A percentile compares a stretch with the other conserved stretches of the same genome.
These are phyloP conservation scores for Anthracocystis setariae DNA, from an alignment of 1,284 basidiomycete genomes.

Conservation along the genomic window DNA sequence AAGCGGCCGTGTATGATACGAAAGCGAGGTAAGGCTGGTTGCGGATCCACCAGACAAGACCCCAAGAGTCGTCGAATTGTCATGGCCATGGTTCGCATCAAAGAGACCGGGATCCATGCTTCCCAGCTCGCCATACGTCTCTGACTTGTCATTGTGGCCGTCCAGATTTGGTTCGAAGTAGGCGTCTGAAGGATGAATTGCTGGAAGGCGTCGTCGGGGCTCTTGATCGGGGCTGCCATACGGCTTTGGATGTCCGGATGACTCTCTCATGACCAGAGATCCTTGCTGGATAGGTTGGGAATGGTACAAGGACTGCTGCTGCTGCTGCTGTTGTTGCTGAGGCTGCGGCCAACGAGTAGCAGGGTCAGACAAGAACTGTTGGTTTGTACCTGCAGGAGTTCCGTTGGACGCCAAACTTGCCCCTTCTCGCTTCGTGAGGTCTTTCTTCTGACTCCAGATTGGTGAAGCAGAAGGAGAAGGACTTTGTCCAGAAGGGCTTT, in stretches of 20 bases:
- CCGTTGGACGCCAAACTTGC: constrained; percentile 1
- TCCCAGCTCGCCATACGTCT: constrained; percentile 4
- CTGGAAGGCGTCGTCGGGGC: constrained; percentile 16
- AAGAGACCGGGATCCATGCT: constrained; percentile 11
- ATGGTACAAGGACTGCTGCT: too few relatives aligned
- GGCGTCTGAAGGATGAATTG: constrained; percentile 1
- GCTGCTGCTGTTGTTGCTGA: constrained; percentile 10
- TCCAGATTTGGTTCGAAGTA: neutral
- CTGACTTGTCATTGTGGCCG: constrained; percentile 2
- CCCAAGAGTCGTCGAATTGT: neutral
- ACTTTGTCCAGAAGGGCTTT: constrained; percentile 29
- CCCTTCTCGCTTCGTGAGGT: constrained; percentile 24
- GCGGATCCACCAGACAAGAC: constrained; percentile 1
- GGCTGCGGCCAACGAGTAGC: constrained; percentile 21
- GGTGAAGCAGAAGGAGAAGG: constrained; percentile 27
- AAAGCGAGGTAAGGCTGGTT: constrained; percentile 2
- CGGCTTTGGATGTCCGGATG: neutral
- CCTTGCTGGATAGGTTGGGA: too few relatives aligned
- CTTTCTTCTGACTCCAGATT: constrained; percentile 37
- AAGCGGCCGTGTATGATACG: constrained; percentile 5
- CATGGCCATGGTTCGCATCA: constrained; percentile 2
- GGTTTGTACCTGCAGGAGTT: constrained; percentile 15
- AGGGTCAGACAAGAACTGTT: constrained; percentile 23
- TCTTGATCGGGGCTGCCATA: constrained; percentile 16
- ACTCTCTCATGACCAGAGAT: constrained; percentile 10